Evolutionary conservation across 768 basidiomycete species (phyloP).

Genomic region (Agaricus sinodeliciosus): DNA sequence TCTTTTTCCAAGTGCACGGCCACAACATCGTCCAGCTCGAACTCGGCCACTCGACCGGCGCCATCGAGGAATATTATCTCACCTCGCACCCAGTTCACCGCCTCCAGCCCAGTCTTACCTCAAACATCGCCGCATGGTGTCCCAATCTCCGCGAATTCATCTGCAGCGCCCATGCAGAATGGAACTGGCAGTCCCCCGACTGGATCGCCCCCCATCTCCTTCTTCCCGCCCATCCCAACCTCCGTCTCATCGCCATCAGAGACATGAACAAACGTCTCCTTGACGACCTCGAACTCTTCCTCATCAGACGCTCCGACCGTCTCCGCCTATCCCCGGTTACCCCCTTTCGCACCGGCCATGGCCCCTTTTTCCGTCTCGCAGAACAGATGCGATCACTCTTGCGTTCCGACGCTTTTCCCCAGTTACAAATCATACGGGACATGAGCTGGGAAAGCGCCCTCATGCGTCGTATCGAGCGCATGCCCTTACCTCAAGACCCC

Average conservation of each 20-base stretch:
- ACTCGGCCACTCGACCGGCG: conserved; percentile 63
- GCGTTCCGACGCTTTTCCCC: conserved; percentile 53
- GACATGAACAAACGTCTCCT: conserved; percentile 60
- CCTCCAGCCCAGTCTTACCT: conserved; percentile 26
- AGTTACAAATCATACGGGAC: conserved; percentile 55
- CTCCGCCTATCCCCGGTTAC: not conserved
- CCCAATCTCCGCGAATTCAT: conserved; percentile 66
- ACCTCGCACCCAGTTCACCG: conserved; percentile 32
- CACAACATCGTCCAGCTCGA: conserved; percentile 57
- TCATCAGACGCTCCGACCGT: conserved; percentile 14
- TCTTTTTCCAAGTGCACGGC: conserved; percentile 65
- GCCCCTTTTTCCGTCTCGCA: conserved; percentile 56
- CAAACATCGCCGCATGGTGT: conserved; percentile 53
- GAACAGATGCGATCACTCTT: conserved; percentile 62
- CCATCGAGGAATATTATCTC: conserved; percentile 62
- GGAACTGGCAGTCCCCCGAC: conserved; percentile 75
- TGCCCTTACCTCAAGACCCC: conserved; percentile 1
- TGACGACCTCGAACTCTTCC: conserved; percentile 31
- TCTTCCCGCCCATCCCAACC: conserved; percentile 52
- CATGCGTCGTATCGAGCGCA: conserved; percentile 35
- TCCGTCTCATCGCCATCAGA: conserved; percentile 65
- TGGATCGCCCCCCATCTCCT: conserved; percentile 78
- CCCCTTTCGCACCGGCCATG: conserved; percentile 14
- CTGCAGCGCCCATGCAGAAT: conserved; percentile 71
- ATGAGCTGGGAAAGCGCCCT: conserved; percentile 52